Evolutionary conservation across 2,329 filamentous ascomycete genomes (phyloP).

Genomic region (Trichoderma hamatum): DNA sequence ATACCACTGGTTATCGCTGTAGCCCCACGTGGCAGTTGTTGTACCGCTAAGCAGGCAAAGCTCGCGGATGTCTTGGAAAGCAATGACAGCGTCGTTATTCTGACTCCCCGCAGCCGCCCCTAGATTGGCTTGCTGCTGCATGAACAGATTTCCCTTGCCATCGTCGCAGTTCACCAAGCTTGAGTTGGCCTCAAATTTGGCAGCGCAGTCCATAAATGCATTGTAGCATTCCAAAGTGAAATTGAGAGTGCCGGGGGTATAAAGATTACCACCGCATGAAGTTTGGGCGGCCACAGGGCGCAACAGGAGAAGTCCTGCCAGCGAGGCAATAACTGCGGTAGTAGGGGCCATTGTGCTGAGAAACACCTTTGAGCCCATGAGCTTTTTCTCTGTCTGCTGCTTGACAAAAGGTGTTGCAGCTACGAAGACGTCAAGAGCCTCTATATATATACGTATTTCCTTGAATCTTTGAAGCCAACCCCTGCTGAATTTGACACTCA

Average conservation of each 20-base stretch:
- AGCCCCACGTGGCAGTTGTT: slow-evolving; percentile 26
- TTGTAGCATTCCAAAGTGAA: slow-evolving; percentile 12
- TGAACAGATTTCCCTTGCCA: slow-evolving; percentile 23
- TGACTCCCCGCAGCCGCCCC: not conserved
- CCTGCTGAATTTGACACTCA: not conserved
- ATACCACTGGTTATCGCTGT: slow-evolving; percentile 28
- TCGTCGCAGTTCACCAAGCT: slow-evolving; percentile 22
- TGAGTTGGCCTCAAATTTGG: not conserved
- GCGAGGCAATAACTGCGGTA: not conserved
- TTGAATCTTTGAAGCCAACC: not conserved
- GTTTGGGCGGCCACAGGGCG: slow-evolving; percentile 21
- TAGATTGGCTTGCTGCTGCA: slow-evolving; percentile 27
- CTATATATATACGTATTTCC: not conserved
- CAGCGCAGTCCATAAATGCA: not conserved
- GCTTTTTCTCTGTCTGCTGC: not conserved
- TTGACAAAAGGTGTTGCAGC: not conserved
- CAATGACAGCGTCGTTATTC: slow-evolving; percentile 23
- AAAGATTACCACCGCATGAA: slow-evolving; percentile 23
- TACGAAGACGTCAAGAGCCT: not conserved
- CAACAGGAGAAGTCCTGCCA: slow-evolving; percentile 18
- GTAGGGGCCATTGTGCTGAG: slow-evolving; percentile 5
- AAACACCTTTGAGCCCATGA: not conserved
- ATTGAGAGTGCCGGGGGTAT: slow-evolving; percentile 23
- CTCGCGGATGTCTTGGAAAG: slow-evolving; percentile 24
- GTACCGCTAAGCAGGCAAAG: slow-evolving; percentile 26